Evolutionary conservation across 1,284 basidiomycete genomes (phyloP), one percentile per base, ranked within the genome.

Genomic region (Microbotryum saponariae): DNA sequence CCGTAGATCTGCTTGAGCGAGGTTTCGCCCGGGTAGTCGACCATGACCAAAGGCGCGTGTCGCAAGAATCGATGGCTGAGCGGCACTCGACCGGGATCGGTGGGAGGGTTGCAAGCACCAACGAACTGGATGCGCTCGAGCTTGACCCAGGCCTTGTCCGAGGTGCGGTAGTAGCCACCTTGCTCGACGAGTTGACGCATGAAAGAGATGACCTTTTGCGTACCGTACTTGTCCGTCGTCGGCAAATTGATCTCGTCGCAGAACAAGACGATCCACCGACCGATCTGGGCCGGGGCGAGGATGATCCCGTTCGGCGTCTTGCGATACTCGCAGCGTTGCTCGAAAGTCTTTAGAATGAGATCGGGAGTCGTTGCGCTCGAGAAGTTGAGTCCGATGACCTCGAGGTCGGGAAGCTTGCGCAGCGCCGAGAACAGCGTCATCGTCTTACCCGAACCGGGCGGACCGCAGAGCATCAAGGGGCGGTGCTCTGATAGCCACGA

Each of bases 391-490:
- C 96, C 96, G 62, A 97, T 93, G 53, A 98, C 91, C 74, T 98
- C 96, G 86, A 99, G 92, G 76, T 98, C 92, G 4, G 93, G 92
- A 51, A 98, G 82, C 76, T 98, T 98, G 60, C 96, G 86, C 42
- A 99, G 82, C 6, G 97, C 96, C 69, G 91, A 96, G 79, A 98
- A 97, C n/a, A 99, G 80, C 0, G 97, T 98, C 96, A 99, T 99
- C 6, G 96, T 99, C 80, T 99, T 99, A 47, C 96, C 96, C 27
- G 94, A 97, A 73, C 96, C 96, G 8, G 96, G 96, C 72, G 96
- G 96, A 53, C 96, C 96, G 75, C 96, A 99, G 25, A 99, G 83
- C 85, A 99, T 90, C 60, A 99, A 82, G 6, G 96, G 97, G 75
- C 97, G 97, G 79, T 98, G 94, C 75, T 98, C 97, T 0, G 92